These are phyloP conservation scores for Dendrothele bispora DNA, from an alignment of 768 basidiomycete species.

Conservation along the genomic window DNA sequence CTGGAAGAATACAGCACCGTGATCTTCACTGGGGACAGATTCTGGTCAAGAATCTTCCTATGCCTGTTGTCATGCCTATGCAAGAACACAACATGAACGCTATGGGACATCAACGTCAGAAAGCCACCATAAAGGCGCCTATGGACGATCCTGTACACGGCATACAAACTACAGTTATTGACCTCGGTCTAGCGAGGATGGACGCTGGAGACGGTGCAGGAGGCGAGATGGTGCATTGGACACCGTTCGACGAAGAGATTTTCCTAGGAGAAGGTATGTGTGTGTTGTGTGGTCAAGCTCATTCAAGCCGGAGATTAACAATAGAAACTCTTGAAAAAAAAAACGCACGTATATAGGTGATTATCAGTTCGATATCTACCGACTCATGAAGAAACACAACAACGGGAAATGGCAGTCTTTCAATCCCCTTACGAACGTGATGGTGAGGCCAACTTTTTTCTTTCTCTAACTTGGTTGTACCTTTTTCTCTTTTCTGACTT, in stretches of 20 bases:
- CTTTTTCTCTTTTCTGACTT: not conserved
- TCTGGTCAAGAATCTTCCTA: constrained; percentile 62
- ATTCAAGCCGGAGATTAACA: constrained; percentile 7
- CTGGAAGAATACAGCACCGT: constrained; percentile 67
- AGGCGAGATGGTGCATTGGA: constrained; percentile 61
- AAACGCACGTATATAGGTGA: constrained; percentile 60
- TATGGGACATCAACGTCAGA: constrained; percentile 26
- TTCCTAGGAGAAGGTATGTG: constrained; percentile 85
- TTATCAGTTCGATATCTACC: constrained; percentile 94
- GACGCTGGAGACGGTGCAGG: constrained; percentile 50
- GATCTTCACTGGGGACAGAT: constrained; percentile 99
- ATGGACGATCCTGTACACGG: constrained; percentile 74
- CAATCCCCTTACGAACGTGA: constrained; percentile 83
- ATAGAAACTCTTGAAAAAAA: no score
- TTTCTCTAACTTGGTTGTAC: constrained; percentile 1
- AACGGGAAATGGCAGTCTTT: constrained; percentile 71
- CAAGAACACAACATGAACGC: constrained; percentile 34
- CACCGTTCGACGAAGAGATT: constrained; percentile 83
- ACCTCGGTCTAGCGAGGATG: constrained; percentile 91
- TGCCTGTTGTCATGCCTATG: constrained; percentile 24
- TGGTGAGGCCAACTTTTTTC: constrained; percentile 52
- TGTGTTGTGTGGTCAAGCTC: not conserved
- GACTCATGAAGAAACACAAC: constrained; percentile 74
- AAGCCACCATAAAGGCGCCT: constrained; percentile 14
- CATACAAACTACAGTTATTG: constrained; percentile 84